Evolutionary conservation across 169 alveolate species (phyloP), one percentile per base, ranked within the genome.

Genomic region (Eimeria praecox): DNA sequence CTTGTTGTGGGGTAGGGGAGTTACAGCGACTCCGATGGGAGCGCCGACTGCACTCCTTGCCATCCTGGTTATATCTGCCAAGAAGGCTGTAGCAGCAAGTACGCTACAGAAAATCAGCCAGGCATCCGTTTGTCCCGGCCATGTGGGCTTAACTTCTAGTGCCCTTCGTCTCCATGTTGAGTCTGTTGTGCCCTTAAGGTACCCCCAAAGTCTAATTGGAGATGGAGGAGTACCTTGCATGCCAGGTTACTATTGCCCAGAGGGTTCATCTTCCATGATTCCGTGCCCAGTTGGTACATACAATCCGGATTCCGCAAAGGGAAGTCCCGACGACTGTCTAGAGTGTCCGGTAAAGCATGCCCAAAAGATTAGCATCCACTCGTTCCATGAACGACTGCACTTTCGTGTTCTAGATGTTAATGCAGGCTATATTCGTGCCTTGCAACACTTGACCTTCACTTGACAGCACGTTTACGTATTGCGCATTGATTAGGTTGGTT

Each of bases 211-310:
- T 33, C 42, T 83, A 33, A 10, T 6, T 44, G 71, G 46, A 33
- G 91, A 83, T 56, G 71, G 71, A 27, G 91, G 91, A 52, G n/a
- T 52, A 14, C 66, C 91, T 9, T 92, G 95, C 56, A 75, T 49
- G 30, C 91, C 90, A 3, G 95, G 95, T 33, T 40, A 92, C 73
- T 92, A 92, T 80, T 92, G 95, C 69, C 95, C 95, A 4, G 92
- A 85, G 46, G 92, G 87, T 69, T 77, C 95, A 5, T 33, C 82
- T 12, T 54, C 87, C 69, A 85, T 85, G 69, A 40, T 56, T n/a
- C 95, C 95, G 24, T 90, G 95, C 69, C 95, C 95, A 3, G 80
- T 46, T 10, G 95, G 95, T 44, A 90, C 95, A 71, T 90, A 73
- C 46, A 90, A 90, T 49, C 95, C 95, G 6, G 35, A 77, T 49